These are phyloP conservation scores for Fusarium chuoi DNA, from an alignment of 2,329 filamentous ascomycete species.

Conservation along the genomic window DNA sequence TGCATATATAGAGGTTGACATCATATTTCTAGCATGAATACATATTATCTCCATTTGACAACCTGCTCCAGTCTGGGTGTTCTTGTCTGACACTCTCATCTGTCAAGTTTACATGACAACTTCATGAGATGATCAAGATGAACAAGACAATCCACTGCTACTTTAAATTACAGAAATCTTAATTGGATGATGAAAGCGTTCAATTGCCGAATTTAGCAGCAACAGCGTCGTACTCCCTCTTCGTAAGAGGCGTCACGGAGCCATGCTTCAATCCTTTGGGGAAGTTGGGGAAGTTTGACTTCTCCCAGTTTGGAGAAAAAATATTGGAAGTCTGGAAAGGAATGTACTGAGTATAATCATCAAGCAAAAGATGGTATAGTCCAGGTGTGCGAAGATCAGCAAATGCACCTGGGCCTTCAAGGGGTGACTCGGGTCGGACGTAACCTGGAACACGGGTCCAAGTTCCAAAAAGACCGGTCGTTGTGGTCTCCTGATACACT, in stretches of 20 bases:
- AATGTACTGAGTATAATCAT: conserved; percentile 57
- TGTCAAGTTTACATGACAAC: background rate
- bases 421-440: conserved; percentile 45
- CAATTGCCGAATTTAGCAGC: conserved; percentile 19
- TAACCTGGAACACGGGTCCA: conserved; percentile 56
- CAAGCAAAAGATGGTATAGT: conserved; percentile 55
- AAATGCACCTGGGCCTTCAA: conserved; percentile 53
- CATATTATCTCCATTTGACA: background rate
- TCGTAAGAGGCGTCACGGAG: conserved; percentile 56
- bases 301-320: conserved; percentile 42
- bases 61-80: background rate
- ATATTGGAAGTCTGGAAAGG: conserved; percentile 57
- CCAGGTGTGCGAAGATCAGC: conserved; percentile 50
- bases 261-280: conserved; percentile 60
- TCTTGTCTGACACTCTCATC: background rate
- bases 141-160: background rate
- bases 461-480: conserved; percentile 58
- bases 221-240: conserved; percentile 52
- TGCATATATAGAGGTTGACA: background rate
- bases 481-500: conserved; percentile 59
- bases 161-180: background rate
- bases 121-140: background rate
- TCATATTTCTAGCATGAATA: background rate
- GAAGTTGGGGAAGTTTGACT: conserved; percentile 51
- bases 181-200: background rate